A percentile compares a stretch with the other conserved stretches of the same genome.
Conservation (phyloP, 2,329 filamentous ascomycete genomes). For the Pyrenophora seminiperda region DNA sequence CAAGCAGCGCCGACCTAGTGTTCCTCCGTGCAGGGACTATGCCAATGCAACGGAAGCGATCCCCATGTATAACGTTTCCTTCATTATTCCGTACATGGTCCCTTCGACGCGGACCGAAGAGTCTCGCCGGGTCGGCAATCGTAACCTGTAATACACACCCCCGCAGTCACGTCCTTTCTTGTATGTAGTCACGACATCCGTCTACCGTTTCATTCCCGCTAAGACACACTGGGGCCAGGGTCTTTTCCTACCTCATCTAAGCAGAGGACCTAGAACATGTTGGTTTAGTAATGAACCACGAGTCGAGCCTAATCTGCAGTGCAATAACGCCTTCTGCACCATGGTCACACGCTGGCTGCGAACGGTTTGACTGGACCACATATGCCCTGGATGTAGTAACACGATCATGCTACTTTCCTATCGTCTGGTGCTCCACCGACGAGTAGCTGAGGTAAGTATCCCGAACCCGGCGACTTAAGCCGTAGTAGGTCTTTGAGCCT, state of each 20-base stretch:
- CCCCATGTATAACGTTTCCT: conserved; percentile 12
- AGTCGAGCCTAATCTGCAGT: conserved; percentile 18
- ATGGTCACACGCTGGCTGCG: conserved; percentile 16
- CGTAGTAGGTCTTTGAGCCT: not conserved
- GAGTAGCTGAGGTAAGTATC: conserved; percentile 11
- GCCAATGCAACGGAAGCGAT: conserved; percentile 19
- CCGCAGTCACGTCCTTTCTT: not conserved
- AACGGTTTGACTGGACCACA: conserved; percentile 12
- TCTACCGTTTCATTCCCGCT: too few relatives aligned
- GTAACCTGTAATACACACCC: conserved; percentile 15
- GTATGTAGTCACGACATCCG: too few relatives aligned
- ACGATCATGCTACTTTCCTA: conserved; percentile 4
- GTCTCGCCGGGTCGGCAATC: conserved; percentile 4
- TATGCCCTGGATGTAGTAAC: conserved; percentile 19
- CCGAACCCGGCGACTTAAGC: conserved; percentile 6
- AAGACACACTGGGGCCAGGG: not conserved
- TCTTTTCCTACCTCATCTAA: not conserved
- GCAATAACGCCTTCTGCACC: conserved; percentile 4
- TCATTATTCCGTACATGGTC: conserved; percentile 1
- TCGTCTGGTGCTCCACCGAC: conserved; percentile 5
- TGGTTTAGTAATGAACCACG: not conserved
- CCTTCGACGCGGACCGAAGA: conserved; percentile 8
- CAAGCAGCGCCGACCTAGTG: conserved; percentile 1
- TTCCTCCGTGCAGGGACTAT: conserved; percentile 12
- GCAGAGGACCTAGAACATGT: not conserved